phyloP scores from a whole-genome alignment of 495 filamentous ascomycete genomes.

The Neurospora hispaniola region DNA sequence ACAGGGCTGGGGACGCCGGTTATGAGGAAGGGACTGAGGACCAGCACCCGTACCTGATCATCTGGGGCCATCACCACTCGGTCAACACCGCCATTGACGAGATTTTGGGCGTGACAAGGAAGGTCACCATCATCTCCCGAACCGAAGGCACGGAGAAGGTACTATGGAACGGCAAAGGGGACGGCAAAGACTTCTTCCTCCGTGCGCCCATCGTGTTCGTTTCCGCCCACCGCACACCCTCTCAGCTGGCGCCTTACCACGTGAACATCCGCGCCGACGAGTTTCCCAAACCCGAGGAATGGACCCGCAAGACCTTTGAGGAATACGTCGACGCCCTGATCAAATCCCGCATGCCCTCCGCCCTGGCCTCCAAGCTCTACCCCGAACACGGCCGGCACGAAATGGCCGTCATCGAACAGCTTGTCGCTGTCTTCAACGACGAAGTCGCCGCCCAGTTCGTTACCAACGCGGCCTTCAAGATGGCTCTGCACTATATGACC shows the following conservation, averaged over 20 bases:
- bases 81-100: constrained; percentile 10
- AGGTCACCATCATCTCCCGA: constrained; percentile 1
- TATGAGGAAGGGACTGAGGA: background rate
- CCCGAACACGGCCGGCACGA: constrained; percentile 13
- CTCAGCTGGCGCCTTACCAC: background rate
- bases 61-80: constrained; percentile 1
- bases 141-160: background rate
- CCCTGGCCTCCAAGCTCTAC: constrained; percentile 19
- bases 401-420: constrained; percentile 16
- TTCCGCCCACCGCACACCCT: background rate
- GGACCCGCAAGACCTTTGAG: constrained; percentile 27
- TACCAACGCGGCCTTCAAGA: constrained; percentile 25
- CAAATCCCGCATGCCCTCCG: constrained; percentile 13
- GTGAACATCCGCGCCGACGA: constrained; percentile 18
- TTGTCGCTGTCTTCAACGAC: constrained; percentile 20
- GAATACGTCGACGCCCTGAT: constrained; percentile 25
- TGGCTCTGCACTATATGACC: constrained; percentile 25
- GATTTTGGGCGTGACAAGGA: constrained; percentile 6
- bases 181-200: background rate
- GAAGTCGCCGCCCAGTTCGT: constrained; percentile 9
- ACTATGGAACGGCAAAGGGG: background rate
- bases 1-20: background rate
- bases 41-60: constrained; percentile 2
- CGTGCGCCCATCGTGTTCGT: background rate
- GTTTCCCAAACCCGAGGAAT: constrained; percentile 20